Evolutionary conservation across 352 stramenopile species (phyloP), one percentile per base, ranked within the genome.

Genomic region (Globisporangium nodosum): DNA sequence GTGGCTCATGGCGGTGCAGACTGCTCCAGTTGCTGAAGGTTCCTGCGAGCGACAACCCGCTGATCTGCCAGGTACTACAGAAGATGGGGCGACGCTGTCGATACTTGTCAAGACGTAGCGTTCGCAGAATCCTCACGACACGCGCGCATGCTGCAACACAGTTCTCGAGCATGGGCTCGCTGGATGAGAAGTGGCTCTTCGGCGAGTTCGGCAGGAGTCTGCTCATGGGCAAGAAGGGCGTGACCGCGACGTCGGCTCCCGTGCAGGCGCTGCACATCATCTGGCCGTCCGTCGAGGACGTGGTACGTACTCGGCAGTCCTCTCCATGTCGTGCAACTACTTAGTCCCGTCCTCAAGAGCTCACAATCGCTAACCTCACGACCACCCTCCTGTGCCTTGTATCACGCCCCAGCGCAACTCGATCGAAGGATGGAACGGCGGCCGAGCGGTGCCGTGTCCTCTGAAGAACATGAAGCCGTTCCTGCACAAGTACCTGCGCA

Each of bases 391-490:
- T 21, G 30, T 21, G 18, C 40, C 33, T 12, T 40, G 7, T 55
- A 9, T 15, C 18, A 12, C 5, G 39, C 39, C 42, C 57, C 45
- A 93, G 83, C 74, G 68, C 46, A 91, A 93, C 53, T 94, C 85
- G 31, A 71, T 80, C 27, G 75, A 92, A 65, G 85, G 85, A n/a
- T 94, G 82, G 82, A 78, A 80, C 39, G 72, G 76, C 21, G 85
- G 85, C 2, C 73, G 80, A 12, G 73, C 85, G 6, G 71, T 94
- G 13, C 82, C 85, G 16, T 94, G 85, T 49, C 71, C 82, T 4
- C 56, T 90, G 16, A 94, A 94, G 57, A 94, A 94, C 60, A 87
- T 94, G 73, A 94, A 94, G 59, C 64, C 81, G 5, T 94, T 94
- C 59, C 63, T 94, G 40, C 85, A 94, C 72, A 92, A 90, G 48